Percentiles rank a stretch among this genome's conserved stretches.
Evolutionary conservation across 768 basidiomycete genomes (phyloP).

Genomic region (Suillus tomentosus): DNA sequence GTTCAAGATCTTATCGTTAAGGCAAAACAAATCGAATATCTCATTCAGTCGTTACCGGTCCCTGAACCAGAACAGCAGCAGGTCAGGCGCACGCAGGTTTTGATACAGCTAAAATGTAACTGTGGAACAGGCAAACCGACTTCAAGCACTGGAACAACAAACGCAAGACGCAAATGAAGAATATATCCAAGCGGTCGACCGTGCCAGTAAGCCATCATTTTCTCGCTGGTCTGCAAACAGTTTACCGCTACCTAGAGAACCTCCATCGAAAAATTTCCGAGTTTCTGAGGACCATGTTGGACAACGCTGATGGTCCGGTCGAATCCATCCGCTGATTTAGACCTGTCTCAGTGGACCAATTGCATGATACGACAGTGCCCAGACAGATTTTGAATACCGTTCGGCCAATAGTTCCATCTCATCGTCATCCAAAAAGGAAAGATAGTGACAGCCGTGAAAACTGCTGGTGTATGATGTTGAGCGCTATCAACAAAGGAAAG

Average conservation of each 20-base stretch:
- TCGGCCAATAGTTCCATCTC: background rate
- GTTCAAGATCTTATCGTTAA: conserved; percentile 82
- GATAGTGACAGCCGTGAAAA: background rate
- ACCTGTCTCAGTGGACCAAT: background rate
- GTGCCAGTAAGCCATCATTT: conserved; percentile 62
- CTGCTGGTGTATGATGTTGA: background rate
- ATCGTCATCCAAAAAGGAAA: background rate
- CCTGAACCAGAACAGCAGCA: conserved; percentile 80
- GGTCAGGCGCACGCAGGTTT: conserved; percentile 38
- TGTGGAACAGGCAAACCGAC: conserved; percentile 59
- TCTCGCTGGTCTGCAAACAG: background rate
- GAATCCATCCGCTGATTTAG: background rate
- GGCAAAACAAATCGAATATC: conserved; percentile 85
- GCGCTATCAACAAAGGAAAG: background rate
- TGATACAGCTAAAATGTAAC: conserved; percentile 10
- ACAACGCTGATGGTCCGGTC: conserved; percentile 44
- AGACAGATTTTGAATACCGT: background rate
- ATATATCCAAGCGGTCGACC: conserved; percentile 68
- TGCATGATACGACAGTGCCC: background rate
- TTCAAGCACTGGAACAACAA: conserved; percentile 67
- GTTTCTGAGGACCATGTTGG: conserved; percentile 56
- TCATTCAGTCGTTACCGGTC: conserved; percentile 78
- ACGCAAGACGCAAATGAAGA: conserved; percentile 75
- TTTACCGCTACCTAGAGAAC: conserved; percentile 42
- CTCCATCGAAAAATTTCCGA: conserved; percentile 64